Evolutionary conservation across 2,329 filamentous ascomycete species (phyloP).

Genomic region (Plectosphaerella sp.): DNA sequence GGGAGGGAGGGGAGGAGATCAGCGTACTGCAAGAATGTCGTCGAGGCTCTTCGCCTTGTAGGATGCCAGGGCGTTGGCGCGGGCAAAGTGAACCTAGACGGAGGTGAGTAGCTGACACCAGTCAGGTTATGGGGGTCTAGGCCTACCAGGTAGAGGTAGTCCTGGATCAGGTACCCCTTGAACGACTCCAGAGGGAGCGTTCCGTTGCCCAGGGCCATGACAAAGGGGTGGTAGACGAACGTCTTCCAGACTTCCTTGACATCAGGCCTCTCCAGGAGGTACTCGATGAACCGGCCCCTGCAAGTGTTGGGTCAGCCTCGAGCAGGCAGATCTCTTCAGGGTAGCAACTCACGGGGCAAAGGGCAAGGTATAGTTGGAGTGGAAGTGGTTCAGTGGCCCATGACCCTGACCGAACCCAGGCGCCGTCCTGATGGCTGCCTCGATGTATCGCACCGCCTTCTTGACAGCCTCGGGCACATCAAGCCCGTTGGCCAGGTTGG

Average conservation of each 20-base stretch:
- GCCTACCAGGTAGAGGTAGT: slow-evolving; percentile 80
- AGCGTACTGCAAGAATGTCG: slow-evolving; percentile 64
- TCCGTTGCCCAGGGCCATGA: slow-evolving; percentile 70
- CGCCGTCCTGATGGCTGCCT: slow-evolving; percentile 65
- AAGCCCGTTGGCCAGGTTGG: slow-evolving; percentile 61
- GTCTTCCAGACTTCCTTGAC: slow-evolving; percentile 70
- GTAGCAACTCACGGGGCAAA: slow-evolving; percentile 55
- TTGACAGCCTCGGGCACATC: slow-evolving; percentile 57
- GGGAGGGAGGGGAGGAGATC: slow-evolving; percentile 62
- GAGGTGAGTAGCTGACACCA: neutral
- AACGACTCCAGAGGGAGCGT: slow-evolving; percentile 72
- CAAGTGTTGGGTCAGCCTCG: slow-evolving; percentile 1
- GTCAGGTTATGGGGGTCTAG: neutral
- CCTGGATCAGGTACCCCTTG: slow-evolving; percentile 85
- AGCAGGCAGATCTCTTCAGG: too few relatives aligned
- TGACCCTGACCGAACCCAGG: slow-evolving; percentile 60
- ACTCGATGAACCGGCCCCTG: slow-evolving; percentile 74
- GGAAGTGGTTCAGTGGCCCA: slow-evolving; percentile 76
- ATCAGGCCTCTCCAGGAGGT: slow-evolving; percentile 70
- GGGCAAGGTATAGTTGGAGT: slow-evolving; percentile 63
- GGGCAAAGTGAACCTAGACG: slow-evolving; percentile 72
- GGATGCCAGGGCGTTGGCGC: slow-evolving; percentile 77
- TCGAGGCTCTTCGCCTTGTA: slow-evolving; percentile 77
- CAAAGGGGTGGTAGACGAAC: slow-evolving; percentile 80
- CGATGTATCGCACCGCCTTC: slow-evolving; percentile 66